Conservation (phyloP, 1,139 yeast genomes). For the Pichia sp. region DNA sequence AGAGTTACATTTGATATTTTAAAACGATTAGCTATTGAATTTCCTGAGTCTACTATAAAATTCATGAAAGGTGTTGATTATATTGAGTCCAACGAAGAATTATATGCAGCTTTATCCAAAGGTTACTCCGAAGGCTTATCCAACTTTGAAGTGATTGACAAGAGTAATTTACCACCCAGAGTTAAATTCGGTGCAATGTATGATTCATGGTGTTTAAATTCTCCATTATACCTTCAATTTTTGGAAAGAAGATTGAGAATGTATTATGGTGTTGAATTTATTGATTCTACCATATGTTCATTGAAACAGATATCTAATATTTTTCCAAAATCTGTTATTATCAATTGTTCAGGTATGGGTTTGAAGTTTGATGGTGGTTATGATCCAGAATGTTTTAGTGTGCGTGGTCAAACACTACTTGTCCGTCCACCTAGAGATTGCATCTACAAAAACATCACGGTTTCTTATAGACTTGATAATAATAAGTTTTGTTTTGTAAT, state of each 20-base stretch:
- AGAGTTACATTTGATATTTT: constrained; percentile 48
- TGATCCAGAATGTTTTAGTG: constrained; percentile 49
- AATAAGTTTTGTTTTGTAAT: constrained; percentile 66
- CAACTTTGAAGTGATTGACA: constrained; percentile 39
- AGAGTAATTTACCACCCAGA: constrained; percentile 35
- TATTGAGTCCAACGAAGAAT: constrained; percentile 46
- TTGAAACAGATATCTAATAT: constrained; percentile 40
- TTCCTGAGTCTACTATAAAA: constrained; percentile 55
- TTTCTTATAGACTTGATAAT: constrained; percentile 57
- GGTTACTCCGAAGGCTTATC: constrained; percentile 51
- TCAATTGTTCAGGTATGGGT: constrained; percentile 66
- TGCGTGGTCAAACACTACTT: constrained; percentile 55
- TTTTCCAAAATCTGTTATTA: constrained; percentile 36
- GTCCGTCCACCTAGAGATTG: constrained; percentile 42
- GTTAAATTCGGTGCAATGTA: constrained; percentile 50
- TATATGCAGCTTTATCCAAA: constrained; percentile 34
- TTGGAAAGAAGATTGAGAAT: constrained; percentile 38
- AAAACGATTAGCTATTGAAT: constrained; percentile 37
- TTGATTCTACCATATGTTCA: constrained; percentile 36
- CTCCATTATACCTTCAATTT: constrained; percentile 55
- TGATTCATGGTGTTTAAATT: constrained; percentile 59
- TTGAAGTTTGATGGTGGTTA: constrained; percentile 54
- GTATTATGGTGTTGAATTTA: constrained; percentile 46
- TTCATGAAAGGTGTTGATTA: constrained; percentile 59
- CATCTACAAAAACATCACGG: constrained; percentile 42